phyloP scores from a whole-genome alignment of 768 basidiomycete species.

The Pleurotus sapidus region DNA sequence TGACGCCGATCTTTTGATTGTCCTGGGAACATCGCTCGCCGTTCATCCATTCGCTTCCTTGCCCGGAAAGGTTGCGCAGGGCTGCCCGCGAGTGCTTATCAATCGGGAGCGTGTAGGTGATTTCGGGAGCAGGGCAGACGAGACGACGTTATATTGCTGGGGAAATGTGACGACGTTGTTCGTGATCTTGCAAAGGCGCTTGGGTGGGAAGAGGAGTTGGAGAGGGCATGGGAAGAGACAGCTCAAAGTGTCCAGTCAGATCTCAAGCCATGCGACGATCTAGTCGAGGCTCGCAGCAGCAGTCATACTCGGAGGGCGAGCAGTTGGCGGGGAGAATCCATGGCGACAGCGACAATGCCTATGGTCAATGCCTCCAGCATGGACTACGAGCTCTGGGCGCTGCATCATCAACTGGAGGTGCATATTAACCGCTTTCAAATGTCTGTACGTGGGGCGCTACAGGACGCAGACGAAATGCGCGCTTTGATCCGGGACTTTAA shows the following conservation, averaged over 20 bases:
- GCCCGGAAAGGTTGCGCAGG: constrained; percentile 46
- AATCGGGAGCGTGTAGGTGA: constrained; percentile 82
- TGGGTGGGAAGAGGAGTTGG: constrained; percentile 71
- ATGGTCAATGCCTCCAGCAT: neutral
- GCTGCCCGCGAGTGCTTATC: constrained; percentile 82
- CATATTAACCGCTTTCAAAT: neutral
- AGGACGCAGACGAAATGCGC: too few relatives aligned
- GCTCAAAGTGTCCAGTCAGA: constrained; percentile 23
- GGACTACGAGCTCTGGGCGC: neutral
- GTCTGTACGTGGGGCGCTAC: too few relatives aligned
- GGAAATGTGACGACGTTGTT: constrained; percentile 71
- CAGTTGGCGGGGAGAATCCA: too few relatives aligned
- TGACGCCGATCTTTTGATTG: constrained; percentile 81
- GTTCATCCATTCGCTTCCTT: constrained; percentile 89
- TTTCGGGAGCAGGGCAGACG: constrained; percentile 48
- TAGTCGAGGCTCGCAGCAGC: too few relatives aligned
- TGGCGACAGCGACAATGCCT: too few relatives aligned
- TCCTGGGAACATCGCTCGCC: constrained; percentile 88
- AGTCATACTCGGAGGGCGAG: too few relatives aligned
- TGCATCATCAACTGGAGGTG: neutral
- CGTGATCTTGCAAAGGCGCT: constrained; percentile 59
- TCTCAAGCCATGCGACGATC: neutral
- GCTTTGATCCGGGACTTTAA: too few relatives aligned
- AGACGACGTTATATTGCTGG: constrained; percentile 63
- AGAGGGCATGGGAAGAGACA: constrained; percentile 53